A percentile compares a stretch with the other conserved stretches of the same genome.
Evolutionary conservation across 371 early-diverging fungal species (phyloP).

Genomic region (Rhizopus stolonifer): DNA sequence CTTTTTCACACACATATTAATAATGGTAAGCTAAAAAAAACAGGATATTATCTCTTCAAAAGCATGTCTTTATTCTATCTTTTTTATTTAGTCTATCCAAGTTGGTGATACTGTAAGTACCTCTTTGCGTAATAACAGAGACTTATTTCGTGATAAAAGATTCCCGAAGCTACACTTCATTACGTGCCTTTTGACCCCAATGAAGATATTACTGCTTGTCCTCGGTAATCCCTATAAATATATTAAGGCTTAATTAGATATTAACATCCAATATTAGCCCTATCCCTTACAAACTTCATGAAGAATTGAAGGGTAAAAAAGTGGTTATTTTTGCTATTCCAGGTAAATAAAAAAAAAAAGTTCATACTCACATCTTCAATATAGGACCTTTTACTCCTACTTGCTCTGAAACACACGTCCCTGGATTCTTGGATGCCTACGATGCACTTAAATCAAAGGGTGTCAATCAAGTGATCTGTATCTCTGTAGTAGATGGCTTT

Average conservation of each 20-base stretch:
- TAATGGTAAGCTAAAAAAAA: constrained; percentile 10
- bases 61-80: no score
- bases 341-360: constrained; percentile 19
- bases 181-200: constrained; percentile 35
- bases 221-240: constrained; percentile 21
- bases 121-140: background rate
- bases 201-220: constrained; percentile 29
- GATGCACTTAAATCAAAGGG: constrained; percentile 64
- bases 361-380: background rate
- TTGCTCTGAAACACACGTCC: constrained; percentile 72
- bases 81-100: constrained; percentile 16
- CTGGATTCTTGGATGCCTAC: constrained; percentile 52
- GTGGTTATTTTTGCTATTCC: constrained; percentile 77
- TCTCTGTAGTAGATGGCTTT: constrained; percentile 57
- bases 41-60: no score
- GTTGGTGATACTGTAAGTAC: constrained; percentile 30
- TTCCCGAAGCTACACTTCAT: constrained; percentile 31
- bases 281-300: constrained; percentile 41
- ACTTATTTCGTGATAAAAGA: constrained; percentile 11
- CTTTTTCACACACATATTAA: background rate
- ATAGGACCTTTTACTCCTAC: constrained; percentile 68
- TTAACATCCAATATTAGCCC: no score
- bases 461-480: constrained; percentile 58
- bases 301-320: constrained; percentile 68
- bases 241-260: no score